Evolutionary conservation across 305 asterid species (phyloP).

Genomic region (Striga hermonthica): DNA sequence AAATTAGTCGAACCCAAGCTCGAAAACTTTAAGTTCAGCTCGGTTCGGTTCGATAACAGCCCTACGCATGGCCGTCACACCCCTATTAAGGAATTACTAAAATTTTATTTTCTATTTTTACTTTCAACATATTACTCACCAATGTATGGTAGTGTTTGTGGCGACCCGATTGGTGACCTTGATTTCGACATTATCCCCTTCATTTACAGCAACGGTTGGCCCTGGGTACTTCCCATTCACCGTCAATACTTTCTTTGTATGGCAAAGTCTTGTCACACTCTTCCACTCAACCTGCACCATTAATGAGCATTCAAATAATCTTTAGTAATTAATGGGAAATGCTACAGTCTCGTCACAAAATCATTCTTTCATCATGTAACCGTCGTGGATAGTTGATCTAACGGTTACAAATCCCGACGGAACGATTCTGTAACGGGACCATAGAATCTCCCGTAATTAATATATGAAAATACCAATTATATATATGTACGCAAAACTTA

Average conservation of each 20-base stretch:
- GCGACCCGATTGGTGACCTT: conserved; percentile 52
- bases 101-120: background rate
- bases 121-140: conserved; percentile 38
- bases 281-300: conserved; percentile 62
- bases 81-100: no score
- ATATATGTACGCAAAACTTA: conserved; percentile 22
- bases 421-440: no score
- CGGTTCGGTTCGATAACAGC: no score
- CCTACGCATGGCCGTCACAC: no score
- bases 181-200: conserved; percentile 68
- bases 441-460: no score
- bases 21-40: no score
- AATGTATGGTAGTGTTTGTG: conserved; percentile 68
- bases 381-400: no score
- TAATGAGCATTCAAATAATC: background rate
- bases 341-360: background rate
- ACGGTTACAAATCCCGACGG: no score
- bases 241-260: conserved; percentile 45
- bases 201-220: conserved; percentile 61
- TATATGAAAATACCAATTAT: no score
- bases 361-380: background rate
- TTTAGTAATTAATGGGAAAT: background rate
- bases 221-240: conserved; percentile 73
- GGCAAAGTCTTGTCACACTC: conserved; percentile 56
- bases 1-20: no score